These are phyloP conservation scores for Inosperma sp. DNA, from an alignment of 768 basidiomycete species.

Conservation along the genomic window DNA sequence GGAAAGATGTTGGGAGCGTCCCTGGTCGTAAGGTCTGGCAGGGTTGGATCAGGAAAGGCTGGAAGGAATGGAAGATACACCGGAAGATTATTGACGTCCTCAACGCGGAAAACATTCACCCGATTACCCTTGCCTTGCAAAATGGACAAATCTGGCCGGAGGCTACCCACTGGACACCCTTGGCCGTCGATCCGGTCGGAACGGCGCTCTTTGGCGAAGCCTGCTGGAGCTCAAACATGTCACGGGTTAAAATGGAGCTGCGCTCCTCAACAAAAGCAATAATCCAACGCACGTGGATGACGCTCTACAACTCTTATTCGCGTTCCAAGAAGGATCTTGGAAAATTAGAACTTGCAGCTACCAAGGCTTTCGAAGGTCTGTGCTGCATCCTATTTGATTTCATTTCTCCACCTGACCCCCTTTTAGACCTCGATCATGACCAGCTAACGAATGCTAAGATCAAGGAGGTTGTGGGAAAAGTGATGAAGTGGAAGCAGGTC, in stretches of 20 bases:
- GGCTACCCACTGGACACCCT: background rate
- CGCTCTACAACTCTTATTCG: background rate
- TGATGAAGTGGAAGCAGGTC: conserved; percentile 19
- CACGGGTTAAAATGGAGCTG: background rate
- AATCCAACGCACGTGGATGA: conserved; percentile 9
- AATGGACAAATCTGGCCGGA: conserved; percentile 8
- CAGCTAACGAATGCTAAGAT: conserved; percentile 15
- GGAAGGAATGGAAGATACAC: conserved; percentile 10
- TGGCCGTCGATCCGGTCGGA: conserved; percentile 11
- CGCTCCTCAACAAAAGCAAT: background rate
- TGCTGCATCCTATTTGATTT: background rate
- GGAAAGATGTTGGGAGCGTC: background rate
- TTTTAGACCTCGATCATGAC: conserved; percentile 16
- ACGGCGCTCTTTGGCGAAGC: conserved; percentile 11
- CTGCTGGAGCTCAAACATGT: background rate
- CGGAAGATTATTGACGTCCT: conserved; percentile 10
- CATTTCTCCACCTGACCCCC: background rate
- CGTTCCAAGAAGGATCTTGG: background rate
- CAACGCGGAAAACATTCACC: conserved; percentile 7
- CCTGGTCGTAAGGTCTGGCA: conserved; percentile 16
- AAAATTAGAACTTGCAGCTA: background rate
- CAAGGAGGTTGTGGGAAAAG: conserved; percentile 14
- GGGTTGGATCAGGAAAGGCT: conserved; percentile 6
- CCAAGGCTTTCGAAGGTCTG: conserved; percentile 12
- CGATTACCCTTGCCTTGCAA: conserved; percentile 4